Evolutionary conservation across 2,329 filamentous ascomycete species (phyloP).

Genomic region (Fusarium tanahbumbuense): DNA sequence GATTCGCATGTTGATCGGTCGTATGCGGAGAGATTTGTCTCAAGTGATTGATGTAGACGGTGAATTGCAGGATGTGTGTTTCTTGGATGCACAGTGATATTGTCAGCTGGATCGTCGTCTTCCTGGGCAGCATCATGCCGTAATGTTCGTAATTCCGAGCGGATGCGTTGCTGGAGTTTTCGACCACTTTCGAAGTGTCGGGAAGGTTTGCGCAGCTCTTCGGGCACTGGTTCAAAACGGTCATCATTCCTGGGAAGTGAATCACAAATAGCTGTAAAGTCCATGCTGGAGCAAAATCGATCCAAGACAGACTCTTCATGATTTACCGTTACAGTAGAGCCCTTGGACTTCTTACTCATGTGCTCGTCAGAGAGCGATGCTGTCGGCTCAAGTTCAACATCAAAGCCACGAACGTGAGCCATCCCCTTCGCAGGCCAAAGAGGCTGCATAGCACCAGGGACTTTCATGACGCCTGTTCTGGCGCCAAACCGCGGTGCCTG

Average conservation of each 20-base stretch:
- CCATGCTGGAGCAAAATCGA: conserved; percentile 42
- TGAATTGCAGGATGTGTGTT: conserved; percentile 68
- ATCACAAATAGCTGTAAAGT: conserved; percentile 45
- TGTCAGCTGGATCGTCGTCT: conserved; percentile 51
- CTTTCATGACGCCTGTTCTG: conserved; percentile 62
- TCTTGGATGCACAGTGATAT: conserved; percentile 44
- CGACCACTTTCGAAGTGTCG: conserved; percentile 69
- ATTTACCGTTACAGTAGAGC: conserved; percentile 56
- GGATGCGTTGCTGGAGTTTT: conserved; percentile 63
- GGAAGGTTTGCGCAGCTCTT: conserved; percentile 64
- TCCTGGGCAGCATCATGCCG: conserved; percentile 6
- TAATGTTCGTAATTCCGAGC: conserved; percentile 57
- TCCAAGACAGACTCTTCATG: conserved; percentile 58
- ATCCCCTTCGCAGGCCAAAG: conserved; percentile 78
- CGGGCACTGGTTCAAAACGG: conserved; percentile 58
- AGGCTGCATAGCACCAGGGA: conserved; percentile 74
- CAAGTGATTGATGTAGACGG: conserved; percentile 70
- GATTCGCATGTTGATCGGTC: conserved; percentile 82
- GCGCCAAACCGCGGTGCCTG: conserved; percentile 57
- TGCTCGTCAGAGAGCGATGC: conserved; percentile 1
- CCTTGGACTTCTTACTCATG: conserved; percentile 62
- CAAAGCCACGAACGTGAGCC: conserved; percentile 69
- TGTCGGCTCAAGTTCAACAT: background rate
- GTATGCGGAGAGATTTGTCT: conserved; percentile 77
- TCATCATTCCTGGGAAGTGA: conserved; percentile 50